Base-by-base conservation (phyloP, 2,329 filamentous ascomycete species). In the Epichloe bromicola region DNA sequence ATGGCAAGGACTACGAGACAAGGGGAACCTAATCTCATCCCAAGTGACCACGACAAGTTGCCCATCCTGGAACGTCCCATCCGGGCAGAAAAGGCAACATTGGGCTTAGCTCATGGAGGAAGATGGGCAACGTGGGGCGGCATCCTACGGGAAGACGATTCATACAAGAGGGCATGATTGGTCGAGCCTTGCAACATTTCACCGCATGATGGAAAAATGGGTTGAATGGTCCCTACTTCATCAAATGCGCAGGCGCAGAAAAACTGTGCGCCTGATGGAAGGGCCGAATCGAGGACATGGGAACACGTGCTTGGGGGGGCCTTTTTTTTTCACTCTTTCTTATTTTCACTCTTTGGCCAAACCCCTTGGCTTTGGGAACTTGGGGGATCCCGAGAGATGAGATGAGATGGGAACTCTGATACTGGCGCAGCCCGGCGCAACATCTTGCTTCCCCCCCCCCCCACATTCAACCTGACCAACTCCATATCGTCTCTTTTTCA, bases 261-360 rank as follows among this genome's bases (percentile, higher is more conserved):
- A 51, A 8, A 2, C 47, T 46, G 5, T 4, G 33, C 48, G 36
- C 47, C 54, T 55, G 53, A 52, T 45, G 51, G 7, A 49, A 52
- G 53, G 55, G 36, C 53, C 53, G 53, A 56, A 50, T 56, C 50
- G 19, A 41, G 19, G 46, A 7, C 50, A 51, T 19, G 33, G 45
- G 33, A 4, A 43, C 45, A 51, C 50, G 50, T 51, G 50, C 39
- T 44, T n/a, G 12, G 41, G 15, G 3, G 23, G 4, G n/a, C 11
- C 2, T 26, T 26, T 6, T 30, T 19, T 19, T 19, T 19, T 19
- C 19, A 19, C 26, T 30, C 3, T 11, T 4, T 30, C 0, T 4
- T 11, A n/a, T n/a, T n/a, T n/a, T n/a, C n/a, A n/a, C n/a, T n/a
- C n/a, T 10, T 30, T 30, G 23, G 17, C 19, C 40, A 23, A 20